These are phyloP conservation scores for Ophiostoma montium DNA, from an alignment of 2,329 filamentous ascomycete species.

Conservation along the genomic window DNA sequence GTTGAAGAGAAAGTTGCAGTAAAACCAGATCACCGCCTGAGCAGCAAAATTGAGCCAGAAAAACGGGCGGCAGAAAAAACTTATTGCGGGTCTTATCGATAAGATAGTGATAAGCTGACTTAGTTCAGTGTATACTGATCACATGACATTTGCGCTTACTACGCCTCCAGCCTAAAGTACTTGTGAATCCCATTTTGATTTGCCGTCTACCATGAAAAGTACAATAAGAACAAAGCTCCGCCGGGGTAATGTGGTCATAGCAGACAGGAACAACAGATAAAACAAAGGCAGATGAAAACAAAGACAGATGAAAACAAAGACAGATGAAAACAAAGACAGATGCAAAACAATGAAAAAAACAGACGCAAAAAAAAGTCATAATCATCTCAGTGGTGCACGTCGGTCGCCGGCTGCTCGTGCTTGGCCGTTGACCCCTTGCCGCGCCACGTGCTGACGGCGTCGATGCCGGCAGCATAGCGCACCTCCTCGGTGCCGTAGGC, in stretches of 20 bases:
- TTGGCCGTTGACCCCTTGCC: slow-evolving; percentile 87
- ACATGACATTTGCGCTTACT: too few relatives aligned
- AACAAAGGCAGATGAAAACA: not conserved
- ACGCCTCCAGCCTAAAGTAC: too few relatives aligned
- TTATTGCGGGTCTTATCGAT: slow-evolving; percentile 1
- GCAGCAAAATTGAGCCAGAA: not conserved
- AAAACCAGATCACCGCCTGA: not conserved
- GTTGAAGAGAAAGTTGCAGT: not conserved
- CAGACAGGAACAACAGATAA: not conserved
- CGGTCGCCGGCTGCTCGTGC: slow-evolving; percentile 50
- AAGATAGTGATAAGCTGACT: not conserved
- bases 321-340: not conserved
- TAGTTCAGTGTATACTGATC: not conserved
- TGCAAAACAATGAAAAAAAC: not conserved
- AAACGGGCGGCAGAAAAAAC: slow-evolving; percentile 1
- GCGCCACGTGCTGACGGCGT: slow-evolving; percentile 90
- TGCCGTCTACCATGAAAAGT: not conserved
- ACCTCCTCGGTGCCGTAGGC: slow-evolving; percentile 90
- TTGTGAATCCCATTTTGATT: slow-evolving; percentile 1
- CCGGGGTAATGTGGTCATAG: not conserved
- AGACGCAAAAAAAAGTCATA: not conserved
- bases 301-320: not conserved
- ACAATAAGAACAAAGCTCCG: not conserved
- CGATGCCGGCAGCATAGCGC: slow-evolving; percentile 78
- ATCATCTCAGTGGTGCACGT: slow-evolving; percentile 1